Evolutionary conservation across 192 early-diverging fungal species (phyloP).

Genomic region (Linnemannia elongata): DNA sequence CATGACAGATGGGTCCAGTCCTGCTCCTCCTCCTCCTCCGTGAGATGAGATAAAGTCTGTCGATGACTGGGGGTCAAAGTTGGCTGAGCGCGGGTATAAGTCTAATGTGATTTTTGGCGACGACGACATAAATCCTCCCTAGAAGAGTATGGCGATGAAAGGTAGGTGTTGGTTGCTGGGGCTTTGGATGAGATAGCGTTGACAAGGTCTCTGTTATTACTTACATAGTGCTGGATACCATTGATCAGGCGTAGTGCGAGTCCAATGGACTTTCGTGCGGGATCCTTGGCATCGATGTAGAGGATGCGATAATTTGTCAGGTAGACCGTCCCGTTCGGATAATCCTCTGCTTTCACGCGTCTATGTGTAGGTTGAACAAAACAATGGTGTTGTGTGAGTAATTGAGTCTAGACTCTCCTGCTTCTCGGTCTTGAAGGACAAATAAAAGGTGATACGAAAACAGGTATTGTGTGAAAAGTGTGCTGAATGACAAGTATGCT

Average conservation of each 20-base stretch:
- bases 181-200: neutral
- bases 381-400: neutral
- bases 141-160: neutral
- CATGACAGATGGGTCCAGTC: slow-evolving; percentile 22
- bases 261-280: slow-evolving; percentile 68
- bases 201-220: neutral
- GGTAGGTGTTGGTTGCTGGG: neutral
- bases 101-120: slow-evolving; percentile 78
- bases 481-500: neutral
- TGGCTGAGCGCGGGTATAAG: slow-evolving; percentile 49
- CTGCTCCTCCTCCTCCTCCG: slow-evolving; percentile 5
- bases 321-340: slow-evolving; percentile 82
- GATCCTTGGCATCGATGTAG: slow-evolving; percentile 80
- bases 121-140: slow-evolving; percentile 67
- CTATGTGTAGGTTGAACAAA: slow-evolving; percentile 39
- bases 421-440: no score
- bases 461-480: neutral
- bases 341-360: slow-evolving; percentile 68
- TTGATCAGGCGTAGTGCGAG: slow-evolving; percentile 63
- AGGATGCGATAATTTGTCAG: slow-evolving; percentile 81
- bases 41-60: slow-evolving; percentile 14
- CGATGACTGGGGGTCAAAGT: slow-evolving; percentile 15
- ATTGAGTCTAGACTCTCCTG: neutral
- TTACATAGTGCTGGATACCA: slow-evolving; percentile 65
- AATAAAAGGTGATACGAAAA: neutral